Conservation (phyloP, 176 grass and related monocot genomes). For the Oryza glaberrima region DNA sequence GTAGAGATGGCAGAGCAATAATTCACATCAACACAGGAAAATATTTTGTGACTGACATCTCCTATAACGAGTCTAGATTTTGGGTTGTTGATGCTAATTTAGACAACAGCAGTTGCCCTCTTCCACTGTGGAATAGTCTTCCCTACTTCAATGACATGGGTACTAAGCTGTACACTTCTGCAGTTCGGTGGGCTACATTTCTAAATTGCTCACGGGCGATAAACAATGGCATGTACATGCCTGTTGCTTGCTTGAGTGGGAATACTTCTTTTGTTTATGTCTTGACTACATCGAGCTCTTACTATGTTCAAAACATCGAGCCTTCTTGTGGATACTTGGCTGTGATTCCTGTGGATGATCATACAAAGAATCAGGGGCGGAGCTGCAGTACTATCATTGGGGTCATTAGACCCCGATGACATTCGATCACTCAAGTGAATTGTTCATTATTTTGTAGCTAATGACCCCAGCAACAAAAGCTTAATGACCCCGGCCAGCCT, state of each 20-base stretch:
- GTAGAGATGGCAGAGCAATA: neutral
- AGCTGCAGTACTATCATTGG: no score
- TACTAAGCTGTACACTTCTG: no score
- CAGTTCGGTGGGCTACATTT: no score
- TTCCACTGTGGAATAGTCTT: neutral
- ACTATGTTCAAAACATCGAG: neutral
- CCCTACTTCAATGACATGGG: neutral
- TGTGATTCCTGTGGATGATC: neutral
- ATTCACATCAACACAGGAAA: no score
- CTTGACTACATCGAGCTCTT: neutral
- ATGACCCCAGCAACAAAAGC: no score
- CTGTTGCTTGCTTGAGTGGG: conserved; percentile 32
- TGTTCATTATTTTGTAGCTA: no score
- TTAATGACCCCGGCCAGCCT: no score
- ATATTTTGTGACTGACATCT: no score
- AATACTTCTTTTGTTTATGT: conserved; percentile 33
- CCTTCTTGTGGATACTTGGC: conserved; percentile 36
- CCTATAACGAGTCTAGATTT: neutral
- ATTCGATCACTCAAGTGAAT: no score
- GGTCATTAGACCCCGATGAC: no score
- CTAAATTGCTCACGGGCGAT: no score
- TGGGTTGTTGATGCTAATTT: neutral
- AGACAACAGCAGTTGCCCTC: neutral
- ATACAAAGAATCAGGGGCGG: neutral
- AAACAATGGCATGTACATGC: neutral